Evolutionary conservation across 441 rosid genomes (phyloP), one percentile per base, ranked within the genome.

Genomic region (Bruguiera hainesii): DNA sequence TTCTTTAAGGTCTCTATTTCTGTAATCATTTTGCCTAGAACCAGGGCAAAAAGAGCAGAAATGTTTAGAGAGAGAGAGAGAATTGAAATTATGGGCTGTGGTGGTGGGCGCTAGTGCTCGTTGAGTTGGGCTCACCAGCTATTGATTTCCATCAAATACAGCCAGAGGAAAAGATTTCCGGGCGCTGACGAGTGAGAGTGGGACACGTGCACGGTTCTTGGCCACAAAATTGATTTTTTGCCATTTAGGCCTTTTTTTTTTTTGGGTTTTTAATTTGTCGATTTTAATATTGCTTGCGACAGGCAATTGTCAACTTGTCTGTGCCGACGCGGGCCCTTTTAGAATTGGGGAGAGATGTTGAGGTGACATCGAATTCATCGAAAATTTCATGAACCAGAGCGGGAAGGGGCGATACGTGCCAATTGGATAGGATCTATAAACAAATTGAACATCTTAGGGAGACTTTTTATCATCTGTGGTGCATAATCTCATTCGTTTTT

Each of bases 321-420:
- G 84, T 80, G 84, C 82, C 82, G 81, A 80, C 84, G 68, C 70
- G 78, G 84, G 76, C 76, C 84, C 68, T 7, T 4, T 1, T 3
- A 23, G 0, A 30, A 19, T n/a, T 50, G 16, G 18, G 56, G 49
- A 9, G 46, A n/a, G 39, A 52, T 39, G 30, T 31, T 37, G 11
- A 20, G 25, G 25, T 21, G 56, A 51, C 56, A 6, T 5, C 26
- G 26, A 13, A 42, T 42, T 11, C 48, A 42, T 11, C 5, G 16
- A 42, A 37, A 42, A 3, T 42, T 42, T 42, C 16, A 3, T 42
- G 16, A 11, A 18, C 13, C 16, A 11, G 16, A 11, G 1, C 15
- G 18, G 16, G 16, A 42, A 13, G 16, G 18, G 48, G 48, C 48
- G 48, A 42, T 5, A 42, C 48, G 48, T 42, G 48, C 48, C 48